Base-by-base conservation (phyloP, 352 stramenopile genomes). In the Globisporangium heterothallicum region DNA sequence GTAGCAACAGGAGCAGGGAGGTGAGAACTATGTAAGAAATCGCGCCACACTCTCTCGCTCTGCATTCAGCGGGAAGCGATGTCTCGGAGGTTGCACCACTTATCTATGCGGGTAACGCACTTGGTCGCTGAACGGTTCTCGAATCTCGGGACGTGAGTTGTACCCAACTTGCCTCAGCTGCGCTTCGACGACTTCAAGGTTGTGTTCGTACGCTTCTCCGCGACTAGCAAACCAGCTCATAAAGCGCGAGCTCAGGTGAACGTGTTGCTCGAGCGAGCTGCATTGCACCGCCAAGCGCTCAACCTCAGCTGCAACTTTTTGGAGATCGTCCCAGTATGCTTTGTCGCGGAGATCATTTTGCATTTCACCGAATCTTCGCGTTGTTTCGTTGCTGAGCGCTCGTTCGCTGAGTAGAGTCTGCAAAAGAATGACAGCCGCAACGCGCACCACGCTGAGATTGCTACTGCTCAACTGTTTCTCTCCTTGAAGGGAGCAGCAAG, bases 141-240 rank as follows among this genome's bases (percentile, higher is more conserved):
- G 79, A 13, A 24, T 38, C 18, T 59, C 58, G 12, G 79, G 71
- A 2, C 67, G 59, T 0, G 78, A 82, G 13, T 47, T 49, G 5
- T 53, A 19, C 2, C 72, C 70, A 13, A 90, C 47, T 8, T 68
- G 68, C 32, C 65, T 69, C 10, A 92, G 55, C 41, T 92, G 78
- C 3, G 63, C 65, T 45, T 93, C 82, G 1, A 93, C 64, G 7
- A 88, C 48, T 6, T 76, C 62, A 2, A 90, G 24, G 42, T 90
- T 92, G 42, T 84, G 72, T 44, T 92, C 81, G 42, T 87, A 89
- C 5, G 74, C 72, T 26, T 88, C 78, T 0, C 81, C 81, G 5
- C 78, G 77, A 22, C 49, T 61, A 4, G 71, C 69, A 59, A 88
- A 93, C 79, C 82, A 93, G 27, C 80, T 67, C 41, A 93, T 38